These are phyloP conservation scores for Yamadazyma nakazawae DNA, from an alignment of 805 yeast species.

Conservation along the genomic window DNA sequence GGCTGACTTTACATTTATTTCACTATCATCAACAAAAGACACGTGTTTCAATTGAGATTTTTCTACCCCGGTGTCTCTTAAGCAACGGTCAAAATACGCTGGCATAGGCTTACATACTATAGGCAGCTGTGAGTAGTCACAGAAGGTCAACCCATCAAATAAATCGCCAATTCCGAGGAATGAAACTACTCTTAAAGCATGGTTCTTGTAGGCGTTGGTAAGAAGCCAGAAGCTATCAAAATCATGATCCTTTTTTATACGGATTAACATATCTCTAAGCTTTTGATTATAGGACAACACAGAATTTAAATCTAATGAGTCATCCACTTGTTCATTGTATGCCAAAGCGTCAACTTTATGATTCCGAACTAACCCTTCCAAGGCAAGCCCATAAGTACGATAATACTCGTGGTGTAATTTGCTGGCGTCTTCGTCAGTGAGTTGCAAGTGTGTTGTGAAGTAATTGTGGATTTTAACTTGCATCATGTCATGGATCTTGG, in stretches of 20 bases:
- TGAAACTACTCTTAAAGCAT: conserved; percentile 76
- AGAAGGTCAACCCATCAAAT: conserved; percentile 90
- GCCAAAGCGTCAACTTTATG: conserved; percentile 82
- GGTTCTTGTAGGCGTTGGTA: conserved; percentile 92
- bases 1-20: conserved; percentile 74
- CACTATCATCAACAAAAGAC: conserved; percentile 82
- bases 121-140: conserved; percentile 74
- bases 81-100: conserved; percentile 60
- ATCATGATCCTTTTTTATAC: conserved; percentile 41
- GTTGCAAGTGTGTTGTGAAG: conserved; percentile 59
- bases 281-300: conserved; percentile 63
- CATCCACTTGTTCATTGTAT: conserved; percentile 87
- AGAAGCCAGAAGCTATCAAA: conserved; percentile 83
- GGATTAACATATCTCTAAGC: conserved; percentile 50
- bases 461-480: conserved; percentile 79
- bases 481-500: conserved; percentile 82
- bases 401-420: conserved; percentile 72
- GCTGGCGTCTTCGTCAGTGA: conserved; percentile 72
- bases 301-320: conserved; percentile 79
- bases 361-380: conserved; percentile 77
- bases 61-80: conserved; percentile 47
- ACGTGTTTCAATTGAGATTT: conserved; percentile 46
- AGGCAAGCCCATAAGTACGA: conserved; percentile 84
- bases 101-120: conserved; percentile 89
- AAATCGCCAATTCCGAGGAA: conserved; percentile 86